Conservation (phyloP, 192 early-diverging fungal genomes). For the Gaertneriomyces sp. region DNA sequence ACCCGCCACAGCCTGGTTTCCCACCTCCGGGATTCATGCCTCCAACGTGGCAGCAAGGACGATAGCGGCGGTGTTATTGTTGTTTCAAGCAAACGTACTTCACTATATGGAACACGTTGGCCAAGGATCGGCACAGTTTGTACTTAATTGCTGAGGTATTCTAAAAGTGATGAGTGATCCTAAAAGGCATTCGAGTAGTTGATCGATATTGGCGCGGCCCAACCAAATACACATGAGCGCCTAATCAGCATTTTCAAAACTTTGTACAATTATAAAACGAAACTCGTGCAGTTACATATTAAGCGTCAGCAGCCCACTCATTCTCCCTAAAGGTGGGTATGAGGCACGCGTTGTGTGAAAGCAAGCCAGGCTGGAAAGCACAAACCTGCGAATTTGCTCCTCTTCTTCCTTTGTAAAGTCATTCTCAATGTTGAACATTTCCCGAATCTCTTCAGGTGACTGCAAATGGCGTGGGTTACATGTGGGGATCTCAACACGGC, state of each 20-base stretch:
- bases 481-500: not conserved
- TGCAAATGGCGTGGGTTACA: not conserved
- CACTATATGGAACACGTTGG: too few relatives aligned
- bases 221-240: not conserved
- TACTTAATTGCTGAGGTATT: too few relatives aligned
- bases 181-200: too few relatives aligned
- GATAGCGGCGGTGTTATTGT: too few relatives aligned
- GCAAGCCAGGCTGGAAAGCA: not conserved
- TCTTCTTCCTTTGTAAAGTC: constrained; percentile 97
- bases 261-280: not conserved
- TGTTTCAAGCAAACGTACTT: too few relatives aligned
- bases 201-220: not conserved
- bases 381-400: constrained; percentile 64
- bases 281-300: constrained; percentile 9
- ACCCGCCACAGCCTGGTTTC: constrained; percentile 8
- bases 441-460: constrained; percentile 81
- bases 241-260: not conserved
- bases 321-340: constrained; percentile 32
- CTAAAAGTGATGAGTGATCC: too few relatives aligned
- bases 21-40: constrained; percentile 12
- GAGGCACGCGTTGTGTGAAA: too few relatives aligned
- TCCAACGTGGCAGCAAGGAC: too few relatives aligned
- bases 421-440: constrained; percentile 92
- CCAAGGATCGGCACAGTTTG: too few relatives aligned
- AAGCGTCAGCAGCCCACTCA: constrained; percentile 54